These are phyloP conservation scores for Ascosphaera apis DNA, from an alignment of 2,329 filamentous ascomycete genomes.

Conservation along the genomic window DNA sequence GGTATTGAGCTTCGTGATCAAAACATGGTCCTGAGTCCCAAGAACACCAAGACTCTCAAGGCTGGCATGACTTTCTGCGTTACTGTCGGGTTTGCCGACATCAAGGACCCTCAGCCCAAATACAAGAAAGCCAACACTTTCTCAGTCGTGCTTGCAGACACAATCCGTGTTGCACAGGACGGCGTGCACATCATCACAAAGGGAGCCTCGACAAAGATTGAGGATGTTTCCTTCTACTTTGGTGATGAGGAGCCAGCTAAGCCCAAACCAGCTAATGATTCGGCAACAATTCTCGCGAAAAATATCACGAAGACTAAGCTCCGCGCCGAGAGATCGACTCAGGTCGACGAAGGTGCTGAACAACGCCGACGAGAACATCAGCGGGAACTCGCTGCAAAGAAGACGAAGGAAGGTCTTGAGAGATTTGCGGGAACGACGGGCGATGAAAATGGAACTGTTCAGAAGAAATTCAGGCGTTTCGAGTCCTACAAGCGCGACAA, in stretches of 20 bases:
- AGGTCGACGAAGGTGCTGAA: constrained; percentile 75
- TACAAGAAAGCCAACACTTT: constrained; percentile 80
- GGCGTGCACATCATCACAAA: constrained; percentile 68
- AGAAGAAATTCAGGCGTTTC: constrained; percentile 97
- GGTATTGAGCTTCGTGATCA: constrained; percentile 71
- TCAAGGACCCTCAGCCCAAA: constrained; percentile 67
- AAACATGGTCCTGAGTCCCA: constrained; percentile 64
- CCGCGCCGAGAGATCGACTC: constrained; percentile 70
- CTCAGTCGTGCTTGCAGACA: constrained; percentile 77
- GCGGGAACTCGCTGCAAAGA: constrained; percentile 67
- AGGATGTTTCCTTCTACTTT: constrained; percentile 95
- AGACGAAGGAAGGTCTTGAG: constrained; percentile 67
- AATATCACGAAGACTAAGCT: constrained; percentile 90
- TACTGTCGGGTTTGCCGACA: constrained; percentile 70
- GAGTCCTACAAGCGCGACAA: constrained; percentile 98
- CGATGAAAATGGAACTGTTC: constrained; percentile 67
- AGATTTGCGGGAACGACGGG: constrained; percentile 69
- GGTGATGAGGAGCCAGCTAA: constrained; percentile 77
- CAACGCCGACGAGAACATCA: constrained; percentile 75
- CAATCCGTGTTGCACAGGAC: constrained; percentile 55
- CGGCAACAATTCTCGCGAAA: constrained; percentile 73
- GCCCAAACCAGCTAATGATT: constrained; percentile 63
- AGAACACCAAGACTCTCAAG: constrained; percentile 62
- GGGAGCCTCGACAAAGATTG: constrained; percentile 72
- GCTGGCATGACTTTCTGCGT: constrained; percentile 95